Evolutionary conservation across 768 basidiomycete species (phyloP).

Genomic region (Rhizopogon rudus): DNA sequence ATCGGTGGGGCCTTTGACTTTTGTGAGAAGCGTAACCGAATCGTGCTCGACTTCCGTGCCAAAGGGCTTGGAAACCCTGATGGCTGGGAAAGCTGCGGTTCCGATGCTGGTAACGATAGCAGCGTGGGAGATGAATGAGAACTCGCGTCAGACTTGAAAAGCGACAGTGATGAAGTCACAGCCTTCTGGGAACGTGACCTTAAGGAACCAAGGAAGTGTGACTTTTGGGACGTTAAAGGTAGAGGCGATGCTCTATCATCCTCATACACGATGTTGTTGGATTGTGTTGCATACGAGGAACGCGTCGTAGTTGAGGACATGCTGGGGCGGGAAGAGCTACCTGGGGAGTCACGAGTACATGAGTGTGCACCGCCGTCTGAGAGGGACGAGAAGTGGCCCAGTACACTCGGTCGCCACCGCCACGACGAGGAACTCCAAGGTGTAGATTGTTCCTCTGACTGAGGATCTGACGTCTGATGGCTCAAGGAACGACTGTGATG

Average conservation of each 20-base stretch:
- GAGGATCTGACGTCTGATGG: constrained; percentile 36
- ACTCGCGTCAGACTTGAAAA: constrained; percentile 22
- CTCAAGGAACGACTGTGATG: constrained; percentile 48
- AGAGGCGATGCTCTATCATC: constrained; percentile 28
- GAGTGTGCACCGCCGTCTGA: constrained; percentile 40
- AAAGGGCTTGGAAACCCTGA: constrained; percentile 25
- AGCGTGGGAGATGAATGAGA: constrained; percentile 30
- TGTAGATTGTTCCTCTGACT: constrained; percentile 5
- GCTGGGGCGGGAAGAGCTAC: constrained; percentile 49
- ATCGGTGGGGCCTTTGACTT: constrained; percentile 13
- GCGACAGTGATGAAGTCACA: constrained; percentile 26
- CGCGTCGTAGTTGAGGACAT: constrained; percentile 57
- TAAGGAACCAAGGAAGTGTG: constrained; percentile 28
- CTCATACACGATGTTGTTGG: constrained; percentile 33
- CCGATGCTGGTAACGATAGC: constrained; percentile 34
- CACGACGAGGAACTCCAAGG: constrained; percentile 27
- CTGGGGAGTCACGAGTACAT: constrained; percentile 35
- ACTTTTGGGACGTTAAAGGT: constrained; percentile 32
- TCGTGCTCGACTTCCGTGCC: constrained; percentile 23
- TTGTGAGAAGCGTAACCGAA: constrained; percentile 27
- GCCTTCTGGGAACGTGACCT: constrained; percentile 24
- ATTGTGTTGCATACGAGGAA: constrained; percentile 37
- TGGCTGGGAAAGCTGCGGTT: constrained; percentile 35
- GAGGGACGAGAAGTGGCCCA: constrained; percentile 56
- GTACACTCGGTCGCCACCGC: constrained; percentile 60